These are phyloP conservation scores for Xerocomus cyaneibrunnescens DNA, from an alignment of 1,284 basidiomycete species.

Conservation along the genomic window DNA sequence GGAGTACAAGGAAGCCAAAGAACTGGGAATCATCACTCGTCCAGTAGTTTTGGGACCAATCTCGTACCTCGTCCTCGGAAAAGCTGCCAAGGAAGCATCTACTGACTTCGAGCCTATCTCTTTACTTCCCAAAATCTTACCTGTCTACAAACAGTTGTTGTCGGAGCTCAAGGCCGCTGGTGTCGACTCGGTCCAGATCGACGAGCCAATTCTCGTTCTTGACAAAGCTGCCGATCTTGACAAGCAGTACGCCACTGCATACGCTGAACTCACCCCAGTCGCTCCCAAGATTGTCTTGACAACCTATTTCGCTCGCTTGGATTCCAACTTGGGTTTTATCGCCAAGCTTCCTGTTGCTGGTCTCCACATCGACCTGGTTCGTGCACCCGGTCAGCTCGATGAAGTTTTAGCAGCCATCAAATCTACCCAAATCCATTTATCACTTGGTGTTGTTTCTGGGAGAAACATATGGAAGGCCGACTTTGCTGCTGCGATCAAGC, in stretches of 20 bases:
- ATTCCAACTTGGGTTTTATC: conserved; percentile 87
- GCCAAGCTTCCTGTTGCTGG: conserved; percentile 93
- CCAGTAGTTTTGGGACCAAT: conserved; percentile 96
- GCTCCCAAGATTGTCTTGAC: conserved; percentile 92
- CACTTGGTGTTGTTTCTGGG: conserved; percentile 96
- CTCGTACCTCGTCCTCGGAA: conserved; percentile 94
- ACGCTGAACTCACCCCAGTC: conserved; percentile 79
- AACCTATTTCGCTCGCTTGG: conserved; percentile 97
- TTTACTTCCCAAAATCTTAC: conserved; percentile 87
- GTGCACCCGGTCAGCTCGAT: conserved; percentile 89
- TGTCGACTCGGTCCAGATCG: conserved; percentile 93
- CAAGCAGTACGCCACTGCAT: conserved; percentile 81
- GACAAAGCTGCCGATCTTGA: conserved; percentile 82
- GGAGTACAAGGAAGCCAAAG: conserved; percentile 96
- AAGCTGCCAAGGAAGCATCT: conserved; percentile 86
- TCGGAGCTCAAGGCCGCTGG: conserved; percentile 91
- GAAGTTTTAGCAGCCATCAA: conserved; percentile 84
- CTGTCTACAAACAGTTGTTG: conserved; percentile 92
- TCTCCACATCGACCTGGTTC: conserved; percentile 97
- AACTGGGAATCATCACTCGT: conserved; percentile 86
- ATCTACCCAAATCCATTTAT: conserved; percentile 78
- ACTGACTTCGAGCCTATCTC: conserved; percentile 89
- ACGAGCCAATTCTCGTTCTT: conserved; percentile 96
- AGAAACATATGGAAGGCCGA: conserved; percentile 99
- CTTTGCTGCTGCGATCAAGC: conserved; percentile 80